Percentiles rank a stretch among this genome's conserved stretches.
These are phyloP conservation scores for Iodosphaeria phyllophila DNA, from an alignment of 2,329 filamentous ascomycete genomes.

Conservation along the genomic window DNA sequence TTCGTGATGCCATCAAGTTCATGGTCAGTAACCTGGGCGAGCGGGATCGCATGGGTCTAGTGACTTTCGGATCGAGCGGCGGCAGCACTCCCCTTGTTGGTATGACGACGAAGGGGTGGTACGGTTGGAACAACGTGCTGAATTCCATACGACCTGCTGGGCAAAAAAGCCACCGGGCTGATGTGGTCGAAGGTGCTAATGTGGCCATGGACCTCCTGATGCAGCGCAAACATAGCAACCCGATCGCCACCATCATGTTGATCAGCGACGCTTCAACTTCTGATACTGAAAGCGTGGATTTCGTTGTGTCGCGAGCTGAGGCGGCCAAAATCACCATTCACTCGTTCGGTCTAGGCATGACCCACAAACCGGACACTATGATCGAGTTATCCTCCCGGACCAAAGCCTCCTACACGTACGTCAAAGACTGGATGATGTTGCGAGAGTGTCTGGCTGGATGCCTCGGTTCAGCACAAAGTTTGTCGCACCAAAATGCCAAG, in stretches of 20 bases:
- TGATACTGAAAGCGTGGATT: slow-evolving; percentile 88
- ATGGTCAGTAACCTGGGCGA: slow-evolving; percentile 81
- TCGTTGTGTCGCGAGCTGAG: slow-evolving; percentile 90
- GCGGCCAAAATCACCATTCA: slow-evolving; percentile 95
- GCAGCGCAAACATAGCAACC: slow-evolving; percentile 92
- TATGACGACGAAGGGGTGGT: slow-evolving; percentile 93
- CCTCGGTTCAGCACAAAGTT: slow-evolving; percentile 74
- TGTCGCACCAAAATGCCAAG: slow-evolving; percentile 97
- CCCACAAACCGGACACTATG: slow-evolving; percentile 97
- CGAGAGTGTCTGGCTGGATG: slow-evolving; percentile 90
- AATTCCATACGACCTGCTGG: slow-evolving; percentile 81
- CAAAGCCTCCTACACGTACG: slow-evolving; percentile 93
- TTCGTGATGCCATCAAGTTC: slow-evolving; percentile 82
- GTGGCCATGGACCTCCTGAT: slow-evolving; percentile 97
- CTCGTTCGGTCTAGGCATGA: slow-evolving; percentile 89
- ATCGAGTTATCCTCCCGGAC: slow-evolving; percentile 90
- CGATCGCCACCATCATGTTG: slow-evolving; percentile 83
- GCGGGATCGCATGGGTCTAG: slow-evolving; percentile 87
- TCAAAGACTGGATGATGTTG: slow-evolving; percentile 99
- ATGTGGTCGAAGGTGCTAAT: slow-evolving; percentile 94
- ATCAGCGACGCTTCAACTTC: slow-evolving; percentile 96
- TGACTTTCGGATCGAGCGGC: slow-evolving; percentile 88
- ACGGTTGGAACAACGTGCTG: slow-evolving; percentile 73
- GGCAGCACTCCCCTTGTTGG: slow-evolving; percentile 91
- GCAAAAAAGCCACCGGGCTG: slow-evolving; percentile 88